phyloP scores from a whole-genome alignment of 192 early-diverging fungal species.

The Podila minutissima region DNA sequence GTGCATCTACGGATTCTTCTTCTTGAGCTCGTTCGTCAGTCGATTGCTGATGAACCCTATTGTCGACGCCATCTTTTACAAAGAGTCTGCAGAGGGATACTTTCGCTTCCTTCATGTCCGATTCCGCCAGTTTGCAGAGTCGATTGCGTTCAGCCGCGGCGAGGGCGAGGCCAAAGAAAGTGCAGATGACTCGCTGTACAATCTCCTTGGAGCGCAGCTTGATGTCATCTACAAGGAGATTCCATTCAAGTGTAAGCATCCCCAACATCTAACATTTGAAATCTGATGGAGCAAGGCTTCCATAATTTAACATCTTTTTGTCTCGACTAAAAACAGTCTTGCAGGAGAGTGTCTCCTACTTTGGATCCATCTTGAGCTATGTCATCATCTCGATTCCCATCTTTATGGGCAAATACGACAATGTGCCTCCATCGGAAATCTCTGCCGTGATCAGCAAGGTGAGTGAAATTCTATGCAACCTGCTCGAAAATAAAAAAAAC shows the following conservation, averaged over 20 bases:
- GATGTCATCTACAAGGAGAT: constrained; percentile 66
- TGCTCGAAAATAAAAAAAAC: background rate
- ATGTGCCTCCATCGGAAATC: constrained; percentile 70
- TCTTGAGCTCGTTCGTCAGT: constrained; percentile 67
- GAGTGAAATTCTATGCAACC: background rate
- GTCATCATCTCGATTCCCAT: constrained; percentile 85
- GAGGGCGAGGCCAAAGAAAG: constrained; percentile 69
- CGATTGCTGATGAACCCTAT: constrained; percentile 79
- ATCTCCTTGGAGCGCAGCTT: constrained; percentile 63
- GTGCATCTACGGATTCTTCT: constrained; percentile 78
- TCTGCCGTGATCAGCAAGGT: constrained; percentile 80
- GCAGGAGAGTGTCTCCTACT: constrained; percentile 75
- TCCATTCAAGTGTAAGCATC: constrained; percentile 55
- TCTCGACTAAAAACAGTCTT: constrained; percentile 41
- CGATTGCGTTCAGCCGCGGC: constrained; percentile 85
- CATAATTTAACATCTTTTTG: background rate
- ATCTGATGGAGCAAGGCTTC: background rate
- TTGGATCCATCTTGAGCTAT: constrained; percentile 85
- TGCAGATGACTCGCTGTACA: constrained; percentile 64
- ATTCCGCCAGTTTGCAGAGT: constrained; percentile 77
- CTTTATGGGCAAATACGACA: constrained; percentile 82
- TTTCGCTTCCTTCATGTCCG: constrained; percentile 79
- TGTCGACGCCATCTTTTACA: constrained; percentile 74
- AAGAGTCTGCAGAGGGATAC: constrained; percentile 85
- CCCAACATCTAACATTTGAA: background rate